Base-by-base conservation (phyloP, 2,329 filamentous ascomycete genomes). In the Aspergillus novoparasiticus region DNA sequence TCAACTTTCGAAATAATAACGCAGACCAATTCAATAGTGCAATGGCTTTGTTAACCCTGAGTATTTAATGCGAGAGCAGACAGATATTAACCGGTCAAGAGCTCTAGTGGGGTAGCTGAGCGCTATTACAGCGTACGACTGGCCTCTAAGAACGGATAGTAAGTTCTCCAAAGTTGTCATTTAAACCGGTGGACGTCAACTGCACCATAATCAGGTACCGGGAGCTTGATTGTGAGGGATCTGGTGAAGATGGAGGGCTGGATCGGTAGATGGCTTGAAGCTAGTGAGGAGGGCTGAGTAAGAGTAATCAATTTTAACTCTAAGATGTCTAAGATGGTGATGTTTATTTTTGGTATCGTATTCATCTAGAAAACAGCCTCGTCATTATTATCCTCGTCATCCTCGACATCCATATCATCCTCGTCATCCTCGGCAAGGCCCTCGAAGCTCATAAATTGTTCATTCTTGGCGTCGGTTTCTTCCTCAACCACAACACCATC, bases 401-500 rank as follows among this genome's bases (percentile, higher is more conserved):
- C 74, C n/a, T 64, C 67, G 3, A 69, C 71, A 58, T 75, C 72
- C 71, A 74, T 75, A 30, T 64, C 76, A 57, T 72, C 76, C 58
- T 73, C 73, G 28, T 69, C 72, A 26, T 69, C 76, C 30, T 78
- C 78, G 57, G 81, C 80, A 51, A 83, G 64, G 26, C 81, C 81
- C 60, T 82, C 80, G 64, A 83, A 81, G 57, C 79, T 73, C 81
- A 88, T 87, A 72, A 88, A 86, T 73, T 87, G 88, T 69, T 89
- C 86, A 53, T 84, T 84, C 77, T 88, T 88, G 34, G 82, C 81
- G 63, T 88, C 85, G 12, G 84, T 90, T n/a, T 92, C 86, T 72
- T 96, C 93, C 53, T 94, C 89, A 2, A 97, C 85, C 12, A 94
- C 84, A 74, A 94, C 94, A 2, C 84, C 85, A 77, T 97, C 93